A percentile compares a stretch with the other conserved stretches of the same genome.
These are phyloP conservation scores for Backusella macrospora DNA, from an alignment of 192 early-diverging fungal species.

Conservation along the genomic window DNA sequence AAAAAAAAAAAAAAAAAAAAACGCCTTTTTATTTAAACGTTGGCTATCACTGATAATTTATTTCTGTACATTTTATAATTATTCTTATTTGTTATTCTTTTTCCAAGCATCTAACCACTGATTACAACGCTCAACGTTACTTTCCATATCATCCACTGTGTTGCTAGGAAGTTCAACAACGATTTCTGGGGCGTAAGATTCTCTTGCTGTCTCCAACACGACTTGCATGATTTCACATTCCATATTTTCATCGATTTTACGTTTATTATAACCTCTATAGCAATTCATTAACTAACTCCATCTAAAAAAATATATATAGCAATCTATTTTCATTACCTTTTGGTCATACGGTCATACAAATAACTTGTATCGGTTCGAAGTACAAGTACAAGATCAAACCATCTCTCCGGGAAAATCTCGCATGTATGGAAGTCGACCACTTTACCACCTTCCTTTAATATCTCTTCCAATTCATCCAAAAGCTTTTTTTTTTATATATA, in stretches of 20 bases:
- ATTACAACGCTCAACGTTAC: constrained; percentile 79
- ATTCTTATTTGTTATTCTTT: constrained; percentile 30
- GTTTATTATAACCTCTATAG: constrained; percentile 72
- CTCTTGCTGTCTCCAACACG: constrained; percentile 84
- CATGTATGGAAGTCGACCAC: constrained; percentile 95
- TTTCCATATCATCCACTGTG: constrained; percentile 88
- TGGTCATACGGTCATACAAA: constrained; percentile 81
- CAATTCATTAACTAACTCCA: not conserved
- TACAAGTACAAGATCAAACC: constrained; percentile 97
- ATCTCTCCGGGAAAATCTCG: constrained; percentile 95
- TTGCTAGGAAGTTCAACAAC: constrained; percentile 82
- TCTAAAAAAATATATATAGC: not conserved
- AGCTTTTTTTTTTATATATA: constrained; percentile 48
- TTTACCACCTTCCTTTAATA: constrained; percentile 78
- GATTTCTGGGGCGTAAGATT: constrained; percentile 80
- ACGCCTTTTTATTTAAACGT: too few species aligned
- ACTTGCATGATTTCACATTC: constrained; percentile 99
- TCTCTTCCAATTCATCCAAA: constrained; percentile 88
- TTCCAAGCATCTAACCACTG: constrained; percentile 72
- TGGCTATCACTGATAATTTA: not conserved
- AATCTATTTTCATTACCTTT: constrained; percentile 54
- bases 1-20: too few species aligned
- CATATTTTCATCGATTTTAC: constrained; percentile 92
- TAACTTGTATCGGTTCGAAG: constrained; percentile 77
- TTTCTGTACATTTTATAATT: not conserved